phyloP scores from a whole-genome alignment of 345 rosid species.

The Nephelium lappaceum region DNA sequence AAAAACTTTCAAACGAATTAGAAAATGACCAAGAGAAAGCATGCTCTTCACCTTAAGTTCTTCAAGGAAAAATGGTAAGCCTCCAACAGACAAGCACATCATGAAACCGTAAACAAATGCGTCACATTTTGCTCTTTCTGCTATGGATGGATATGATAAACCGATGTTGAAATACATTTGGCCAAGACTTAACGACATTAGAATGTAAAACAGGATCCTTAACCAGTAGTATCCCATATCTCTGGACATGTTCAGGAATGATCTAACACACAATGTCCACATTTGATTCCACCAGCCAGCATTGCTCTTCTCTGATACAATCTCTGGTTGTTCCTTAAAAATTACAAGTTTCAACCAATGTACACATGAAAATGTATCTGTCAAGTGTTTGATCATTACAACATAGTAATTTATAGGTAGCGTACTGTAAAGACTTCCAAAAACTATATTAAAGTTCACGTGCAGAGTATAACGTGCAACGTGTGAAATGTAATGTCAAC shows the following conservation, averaged over 20 bases:
- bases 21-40: background rate
- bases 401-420: no score
- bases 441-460: no score
- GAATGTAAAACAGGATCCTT: constrained; percentile 29
- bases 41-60: constrained; percentile 37
- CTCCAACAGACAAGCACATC: constrained; percentile 41
- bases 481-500: no score
- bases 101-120: constrained; percentile 35
- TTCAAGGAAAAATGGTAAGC: constrained; percentile 40
- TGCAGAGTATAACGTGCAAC: no score
- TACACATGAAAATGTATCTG: background rate
- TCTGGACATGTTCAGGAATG: constrained; percentile 36
- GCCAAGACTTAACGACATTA: constrained; percentile 31
- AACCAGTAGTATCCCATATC: constrained; percentile 47
- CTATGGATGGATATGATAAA: constrained; percentile 12
- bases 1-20: no score
- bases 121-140: constrained; percentile 26
- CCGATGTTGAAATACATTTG: constrained; percentile 33
- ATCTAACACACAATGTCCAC: constrained; percentile 29
- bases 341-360: background rate
- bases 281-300: constrained; percentile 36
- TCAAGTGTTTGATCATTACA: no score
- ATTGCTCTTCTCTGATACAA: background rate
- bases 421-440: no score
- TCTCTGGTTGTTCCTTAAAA: constrained; percentile 13